phyloP scores from a whole-genome alignment of 345 rosid species.

The Rubroshorea leprosula region DNA sequence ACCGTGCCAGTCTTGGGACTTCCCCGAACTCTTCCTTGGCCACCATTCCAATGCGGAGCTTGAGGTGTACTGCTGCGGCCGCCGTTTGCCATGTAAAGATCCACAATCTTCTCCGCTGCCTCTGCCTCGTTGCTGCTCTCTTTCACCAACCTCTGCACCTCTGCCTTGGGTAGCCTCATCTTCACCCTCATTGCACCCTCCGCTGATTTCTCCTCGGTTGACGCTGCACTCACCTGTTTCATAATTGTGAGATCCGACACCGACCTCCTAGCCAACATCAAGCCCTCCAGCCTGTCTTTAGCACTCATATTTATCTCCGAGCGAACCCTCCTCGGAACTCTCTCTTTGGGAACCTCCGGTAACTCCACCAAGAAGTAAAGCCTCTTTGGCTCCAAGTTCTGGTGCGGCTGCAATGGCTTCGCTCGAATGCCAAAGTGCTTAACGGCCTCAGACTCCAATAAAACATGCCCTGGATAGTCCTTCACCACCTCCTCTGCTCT shows the following conservation, averaged over 20 bases:
- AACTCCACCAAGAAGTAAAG: slow-evolving; percentile 79
- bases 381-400: slow-evolving; percentile 58
- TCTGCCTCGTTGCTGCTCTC: slow-evolving; percentile 56
- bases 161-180: slow-evolving; percentile 59
- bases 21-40: slow-evolving; percentile 20
- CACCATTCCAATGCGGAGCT: slow-evolving; percentile 28
- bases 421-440: slow-evolving; percentile 72
- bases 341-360: slow-evolving; percentile 39
- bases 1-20: slow-evolving; percentile 54
- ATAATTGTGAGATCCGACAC: slow-evolving; percentile 64
- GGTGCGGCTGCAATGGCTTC: slow-evolving; percentile 56
- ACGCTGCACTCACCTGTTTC: slow-evolving; percentile 15
- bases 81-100: slow-evolving; percentile 37
- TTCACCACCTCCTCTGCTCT: slow-evolving; percentile 63
- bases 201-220: slow-evolving; percentile 4
- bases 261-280: slow-evolving; percentile 75
- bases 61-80: slow-evolving; percentile 6
- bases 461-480: slow-evolving; percentile 60
- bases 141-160: slow-evolving; percentile 60
- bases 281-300: slow-evolving; percentile 72
- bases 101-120: slow-evolving; percentile 60
- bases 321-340: slow-evolving; percentile 58
- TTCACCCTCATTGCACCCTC: slow-evolving; percentile 40
- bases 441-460: slow-evolving; percentile 75
- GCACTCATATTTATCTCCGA: slow-evolving; percentile 84